Percentiles rank a stretch among this genome's conserved stretches.
phyloP scores from a whole-genome alignment of 2,329 filamentous ascomycete genomes.

The Aspergillus sp. region DNA sequence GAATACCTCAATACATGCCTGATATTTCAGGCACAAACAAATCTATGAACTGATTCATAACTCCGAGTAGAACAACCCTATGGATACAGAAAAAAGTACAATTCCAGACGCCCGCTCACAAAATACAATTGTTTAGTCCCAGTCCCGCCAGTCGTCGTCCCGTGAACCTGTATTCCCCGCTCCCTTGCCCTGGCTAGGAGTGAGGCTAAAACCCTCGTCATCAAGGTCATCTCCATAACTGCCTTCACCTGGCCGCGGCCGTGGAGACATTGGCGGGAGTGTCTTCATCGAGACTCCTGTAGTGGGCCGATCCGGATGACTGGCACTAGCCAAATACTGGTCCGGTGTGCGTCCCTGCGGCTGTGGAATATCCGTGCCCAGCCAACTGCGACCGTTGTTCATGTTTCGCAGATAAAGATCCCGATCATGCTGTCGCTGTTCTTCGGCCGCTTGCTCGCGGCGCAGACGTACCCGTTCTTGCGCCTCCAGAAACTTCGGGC shows the following conservation, averaged over 20 bases:
- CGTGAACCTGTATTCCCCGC: conserved; percentile 12
- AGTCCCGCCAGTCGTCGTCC: conserved; percentile 42
- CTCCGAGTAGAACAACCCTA: background rate
- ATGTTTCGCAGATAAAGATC: conserved; percentile 37
- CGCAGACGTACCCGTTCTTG: conserved; percentile 32
- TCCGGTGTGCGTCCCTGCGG: conserved; percentile 23
- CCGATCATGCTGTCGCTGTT: conserved; percentile 34
- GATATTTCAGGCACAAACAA: background rate
- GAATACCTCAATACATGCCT: background rate
- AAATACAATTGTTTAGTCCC: conserved; percentile 30
- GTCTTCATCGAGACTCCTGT: conserved; percentile 47
- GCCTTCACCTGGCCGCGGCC: conserved; percentile 35
- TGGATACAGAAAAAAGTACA: background rate
- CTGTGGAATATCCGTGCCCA: conserved; percentile 20
- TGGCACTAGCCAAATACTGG: conserved; percentile 17
- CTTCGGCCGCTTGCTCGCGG: conserved; percentile 30
- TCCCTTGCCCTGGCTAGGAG: background rate
- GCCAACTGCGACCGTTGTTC: conserved; percentile 31
- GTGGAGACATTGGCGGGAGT: conserved; percentile 40
- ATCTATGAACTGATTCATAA: background rate
- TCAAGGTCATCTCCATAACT: conserved; percentile 34
- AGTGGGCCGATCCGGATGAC: conserved; percentile 32
- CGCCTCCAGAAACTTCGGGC: conserved; percentile 72
- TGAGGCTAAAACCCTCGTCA: conserved; percentile 17
- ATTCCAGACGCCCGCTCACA: background rate